Evolutionary conservation across 805 yeast genomes (phyloP), one percentile per base, ranked within the genome.

Genomic region (Millerago galiae): DNA sequence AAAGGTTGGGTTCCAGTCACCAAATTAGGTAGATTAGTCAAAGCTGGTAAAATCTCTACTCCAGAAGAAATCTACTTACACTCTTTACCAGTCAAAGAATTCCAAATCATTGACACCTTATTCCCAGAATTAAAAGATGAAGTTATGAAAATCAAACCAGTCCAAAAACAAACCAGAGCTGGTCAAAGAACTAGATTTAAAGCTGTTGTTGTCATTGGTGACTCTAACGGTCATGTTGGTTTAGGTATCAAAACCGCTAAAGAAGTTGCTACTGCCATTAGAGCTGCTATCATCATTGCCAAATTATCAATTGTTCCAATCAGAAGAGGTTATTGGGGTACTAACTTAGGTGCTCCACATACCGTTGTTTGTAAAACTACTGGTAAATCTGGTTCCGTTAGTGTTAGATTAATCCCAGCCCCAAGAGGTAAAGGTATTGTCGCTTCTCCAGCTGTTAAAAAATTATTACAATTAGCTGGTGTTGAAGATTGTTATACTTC

Each of bases 261-360:
- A 89, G 99, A 93, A 80, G 97, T 93, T 68, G 99, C 99, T 65
- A 89, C 97, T 66, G 98, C 99, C 71, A 93, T 93, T 80, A 89
- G 96, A 79, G 96, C 98, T 65, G 99, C 98, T 65, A 91, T 93
- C 79, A 81, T 89, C 81, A 89, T 93, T 70, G 99, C 99, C 73
- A 93, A 93, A 82, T 83, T 93, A 68, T 84, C 96, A 61, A 84
- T 93, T 75, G 89, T 93, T 71, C 99, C 99, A 71, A 91, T 93
- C 79, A 91, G 99, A 84, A 89, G 99, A 83, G 99, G 99, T 81
- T 93, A 93, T 93, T 93, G 99, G 99, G 99, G 99, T 77, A 75
- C 95, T 72, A 88, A 89, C 82, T 86, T 93, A 75, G 99, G 99
- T 83, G 84, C 86, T 74, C 99, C 99, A 69, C 99, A 93, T 85